phyloP scores from a whole-genome alignment of 129 eudicot species.

The carrot (Daucus carota) region DNA sequence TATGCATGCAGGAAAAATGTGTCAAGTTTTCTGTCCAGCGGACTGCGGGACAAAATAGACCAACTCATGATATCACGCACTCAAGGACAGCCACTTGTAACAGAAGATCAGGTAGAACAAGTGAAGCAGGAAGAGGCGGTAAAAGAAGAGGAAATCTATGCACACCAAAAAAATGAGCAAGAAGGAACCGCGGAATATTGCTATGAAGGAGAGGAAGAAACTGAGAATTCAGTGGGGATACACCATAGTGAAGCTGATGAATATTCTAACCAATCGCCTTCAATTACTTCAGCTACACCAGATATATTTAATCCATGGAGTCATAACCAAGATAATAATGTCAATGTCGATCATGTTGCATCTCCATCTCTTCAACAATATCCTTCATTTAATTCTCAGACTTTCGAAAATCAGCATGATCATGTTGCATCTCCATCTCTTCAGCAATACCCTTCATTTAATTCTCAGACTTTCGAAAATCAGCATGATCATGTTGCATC shows the following conservation, averaged over 20 bases:
- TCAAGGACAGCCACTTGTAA: conserved; percentile 18
- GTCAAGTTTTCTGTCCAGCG: conserved; percentile 56
- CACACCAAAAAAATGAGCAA: conserved; percentile 2
- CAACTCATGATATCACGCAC: conserved; percentile 43
- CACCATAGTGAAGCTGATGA: conserved; percentile 26
- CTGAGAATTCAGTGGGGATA: conserved; percentile 15
- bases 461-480: conserved; percentile 22
- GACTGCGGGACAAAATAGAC: conserved; percentile 43
- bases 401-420: not conserved
- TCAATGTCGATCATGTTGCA: not conserved
- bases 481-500: conserved; percentile 36
- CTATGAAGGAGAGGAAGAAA: conserved; percentile 21
- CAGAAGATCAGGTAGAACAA: conserved; percentile 10
- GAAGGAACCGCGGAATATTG: conserved; percentile 12
- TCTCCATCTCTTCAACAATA: too few relatives aligned
- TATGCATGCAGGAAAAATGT: conserved; percentile 49
- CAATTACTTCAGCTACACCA: conserved; percentile 10
- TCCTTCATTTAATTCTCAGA: too few relatives aligned
- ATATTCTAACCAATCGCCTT: conserved; percentile 23
- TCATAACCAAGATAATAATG: conserved; percentile 18
- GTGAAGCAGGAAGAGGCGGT: conserved; percentile 2
- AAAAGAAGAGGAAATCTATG: conserved; percentile 17
- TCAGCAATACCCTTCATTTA: conserved; percentile 17
- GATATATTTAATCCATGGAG: conserved; percentile 17
- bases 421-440: conserved; percentile 36